phyloP scores from a whole-genome alignment of 192 early-diverging fungal genomes.

The Coemansia sp. region DNA sequence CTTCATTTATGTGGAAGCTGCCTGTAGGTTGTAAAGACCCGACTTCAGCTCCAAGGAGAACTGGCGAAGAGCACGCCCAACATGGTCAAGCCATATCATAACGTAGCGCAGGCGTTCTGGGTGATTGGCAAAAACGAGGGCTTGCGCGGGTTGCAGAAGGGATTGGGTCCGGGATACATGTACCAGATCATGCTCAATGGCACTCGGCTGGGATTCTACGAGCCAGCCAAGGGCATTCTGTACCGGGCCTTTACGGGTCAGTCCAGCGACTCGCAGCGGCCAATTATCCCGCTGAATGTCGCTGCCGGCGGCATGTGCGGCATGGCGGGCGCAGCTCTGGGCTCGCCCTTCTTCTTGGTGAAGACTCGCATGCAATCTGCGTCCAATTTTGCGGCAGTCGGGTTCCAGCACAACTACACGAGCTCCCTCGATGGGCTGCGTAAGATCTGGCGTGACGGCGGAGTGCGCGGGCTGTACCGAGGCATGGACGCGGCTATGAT shows the following conservation, averaged over 20 bases:
- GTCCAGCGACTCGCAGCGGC: constrained; percentile 26
- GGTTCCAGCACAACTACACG: constrained; percentile 81
- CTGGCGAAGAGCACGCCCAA: constrained; percentile 53
- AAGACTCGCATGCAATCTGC: constrained; percentile 85
- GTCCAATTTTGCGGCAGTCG: constrained; percentile 70
- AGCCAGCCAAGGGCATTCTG: constrained; percentile 69
- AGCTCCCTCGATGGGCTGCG: constrained; percentile 64
- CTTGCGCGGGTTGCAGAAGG: constrained; percentile 80
- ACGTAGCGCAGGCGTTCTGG: constrained; percentile 72
- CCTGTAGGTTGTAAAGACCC: constrained; percentile 83
- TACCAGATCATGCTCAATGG: constrained; percentile 95
- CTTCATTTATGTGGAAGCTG: not conserved
- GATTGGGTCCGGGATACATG: constrained; percentile 82
- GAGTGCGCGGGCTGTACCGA: constrained; percentile 78
- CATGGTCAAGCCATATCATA: constrained; percentile 65
- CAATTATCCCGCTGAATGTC: constrained; percentile 61
- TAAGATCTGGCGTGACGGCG: constrained; percentile 68
- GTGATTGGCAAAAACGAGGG: constrained; percentile 82
- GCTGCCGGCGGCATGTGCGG: constrained; percentile 75
- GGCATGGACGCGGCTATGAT: constrained; percentile 88
- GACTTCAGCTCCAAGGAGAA: constrained; percentile 93
- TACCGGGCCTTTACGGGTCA: constrained; percentile 47
- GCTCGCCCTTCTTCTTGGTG: constrained; percentile 85
- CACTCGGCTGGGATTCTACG: constrained; percentile 86
- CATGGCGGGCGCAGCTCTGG: constrained; percentile 74